Evolutionary conservation across 768 basidiomycete species (phyloP).

Genomic region (Lepiota subincarnata): DNA sequence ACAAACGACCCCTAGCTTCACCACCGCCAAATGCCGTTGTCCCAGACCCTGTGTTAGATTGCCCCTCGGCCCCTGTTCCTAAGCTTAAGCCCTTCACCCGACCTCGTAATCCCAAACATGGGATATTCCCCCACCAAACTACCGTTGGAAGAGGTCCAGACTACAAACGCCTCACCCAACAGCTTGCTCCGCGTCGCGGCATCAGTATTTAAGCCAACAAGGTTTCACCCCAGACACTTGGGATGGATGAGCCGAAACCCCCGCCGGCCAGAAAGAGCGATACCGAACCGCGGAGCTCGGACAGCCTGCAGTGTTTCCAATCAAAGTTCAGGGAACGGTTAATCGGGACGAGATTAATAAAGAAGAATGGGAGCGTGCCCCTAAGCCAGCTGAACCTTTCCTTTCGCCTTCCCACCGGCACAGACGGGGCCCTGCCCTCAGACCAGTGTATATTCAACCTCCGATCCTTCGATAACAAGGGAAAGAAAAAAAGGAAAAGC

Average conservation of each 20-base stretch:
- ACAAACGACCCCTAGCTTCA: constrained; percentile 55
- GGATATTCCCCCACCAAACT: constrained; percentile 27
- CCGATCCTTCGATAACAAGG: constrained; percentile 58
- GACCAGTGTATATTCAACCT: constrained; percentile 45
- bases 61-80: constrained; percentile 13
- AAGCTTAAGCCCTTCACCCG: not conserved
- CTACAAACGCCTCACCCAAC: constrained; percentile 56
- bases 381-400: constrained; percentile 49
- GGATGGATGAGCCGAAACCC: constrained; percentile 25
- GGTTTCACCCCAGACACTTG: constrained; percentile 27
- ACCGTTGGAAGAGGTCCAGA: constrained; percentile 33
- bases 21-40: constrained; percentile 29
- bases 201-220: constrained; percentile 33
- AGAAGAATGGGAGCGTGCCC: constrained; percentile 36
- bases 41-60: constrained; percentile 6
- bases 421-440: constrained; percentile 49
- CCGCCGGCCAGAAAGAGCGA: constrained; percentile 22
- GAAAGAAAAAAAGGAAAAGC: constrained; percentile 44
- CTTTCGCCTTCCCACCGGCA: constrained; percentile 37
- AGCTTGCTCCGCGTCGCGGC: constrained; percentile 49
- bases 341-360: constrained; percentile 40
- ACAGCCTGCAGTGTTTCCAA: constrained; percentile 60
- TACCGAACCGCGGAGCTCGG: constrained; percentile 55
- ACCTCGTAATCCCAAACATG: not conserved
- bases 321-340: constrained; percentile 58